Evolutionary conservation across 2,329 filamentous ascomycete species (phyloP).

Genomic region (Scedosporium boydii): DNA sequence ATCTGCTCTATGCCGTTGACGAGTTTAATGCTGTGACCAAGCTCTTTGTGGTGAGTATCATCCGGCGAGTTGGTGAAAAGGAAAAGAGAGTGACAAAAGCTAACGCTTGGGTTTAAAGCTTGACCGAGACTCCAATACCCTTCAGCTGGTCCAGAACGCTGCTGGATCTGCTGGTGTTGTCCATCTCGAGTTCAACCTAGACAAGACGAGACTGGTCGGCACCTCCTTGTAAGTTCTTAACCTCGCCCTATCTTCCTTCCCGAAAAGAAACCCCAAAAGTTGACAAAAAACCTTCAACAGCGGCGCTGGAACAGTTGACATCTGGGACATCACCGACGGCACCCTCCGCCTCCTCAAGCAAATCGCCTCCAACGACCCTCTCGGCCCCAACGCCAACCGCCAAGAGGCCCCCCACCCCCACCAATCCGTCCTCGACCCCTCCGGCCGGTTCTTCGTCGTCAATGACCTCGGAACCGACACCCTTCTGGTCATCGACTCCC

Average conservation of each 20-base stretch:
- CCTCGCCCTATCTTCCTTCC: neutral
- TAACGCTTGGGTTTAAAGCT: constrained; percentile 18
- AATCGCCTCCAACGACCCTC: constrained; percentile 22
- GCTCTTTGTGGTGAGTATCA: constrained; percentile 20
- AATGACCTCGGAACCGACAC: constrained; percentile 38
- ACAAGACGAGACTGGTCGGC: constrained; percentile 34
- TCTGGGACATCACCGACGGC: constrained; percentile 33
- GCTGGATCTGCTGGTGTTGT: constrained; percentile 31
- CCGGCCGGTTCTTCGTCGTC: constrained; percentile 37
- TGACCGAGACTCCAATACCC: constrained; percentile 19
- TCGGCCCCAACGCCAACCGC: constrained; percentile 27
- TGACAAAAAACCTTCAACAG: neutral
- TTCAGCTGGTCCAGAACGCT: constrained; percentile 16
- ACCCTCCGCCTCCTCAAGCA: constrained; percentile 26
- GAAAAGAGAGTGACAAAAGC: neutral
- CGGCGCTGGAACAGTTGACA: constrained; percentile 29
- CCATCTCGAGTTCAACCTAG: constrained; percentile 34
- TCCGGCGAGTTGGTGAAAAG: neutral
- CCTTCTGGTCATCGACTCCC: constrained; percentile 34
- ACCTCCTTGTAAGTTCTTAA: constrained; percentile 22
- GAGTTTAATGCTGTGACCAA: constrained; percentile 31
- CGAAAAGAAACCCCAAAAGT: neutral
- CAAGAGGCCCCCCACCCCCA: constrained; percentile 32
- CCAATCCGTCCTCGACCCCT: constrained; percentile 37
- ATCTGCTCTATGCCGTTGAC: constrained; percentile 35